Evolutionary conservation across 169 alveolate genomes (phyloP).

Genomic region (Cryptosporidium canis): DNA sequence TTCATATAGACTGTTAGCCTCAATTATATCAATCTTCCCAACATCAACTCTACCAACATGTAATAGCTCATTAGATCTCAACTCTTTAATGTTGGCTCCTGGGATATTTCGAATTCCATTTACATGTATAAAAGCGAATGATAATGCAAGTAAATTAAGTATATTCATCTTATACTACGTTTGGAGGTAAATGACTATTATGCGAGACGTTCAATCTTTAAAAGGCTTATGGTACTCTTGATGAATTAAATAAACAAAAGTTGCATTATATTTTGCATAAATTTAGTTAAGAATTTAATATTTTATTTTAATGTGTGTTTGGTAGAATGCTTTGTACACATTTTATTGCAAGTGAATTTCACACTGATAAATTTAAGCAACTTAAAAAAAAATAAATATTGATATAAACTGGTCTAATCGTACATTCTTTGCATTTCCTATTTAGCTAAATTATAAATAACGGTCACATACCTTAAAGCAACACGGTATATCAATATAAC

Average conservation of each 20-base stretch:
- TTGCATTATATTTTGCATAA: background rate
- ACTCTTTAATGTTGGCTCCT: background rate
- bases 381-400: background rate
- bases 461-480: too few relatives aligned
- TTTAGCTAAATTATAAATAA: too few relatives aligned
- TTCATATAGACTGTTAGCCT: constrained; percentile 50
- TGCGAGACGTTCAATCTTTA: too few relatives aligned
- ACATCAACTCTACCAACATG: constrained; percentile 47
- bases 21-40: constrained; percentile 57
- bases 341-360: background rate
- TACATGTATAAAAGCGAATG: background rate
- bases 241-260: too few relatives aligned
- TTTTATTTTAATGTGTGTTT: background rate
- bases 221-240: too few relatives aligned
- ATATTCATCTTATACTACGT: background rate
- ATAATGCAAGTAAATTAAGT: background rate
- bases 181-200: too few relatives aligned
- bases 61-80: constrained; percentile 1
- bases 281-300: background rate
- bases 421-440: too few relatives aligned
- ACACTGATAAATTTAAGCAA: background rate
- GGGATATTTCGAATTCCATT: background rate
- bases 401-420: too few relatives aligned
- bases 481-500: too few relatives aligned
- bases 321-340: background rate